Conservation (phyloP, 2,329 filamentous ascomycete genomes). For the Domatiomyces globalis region DNA sequence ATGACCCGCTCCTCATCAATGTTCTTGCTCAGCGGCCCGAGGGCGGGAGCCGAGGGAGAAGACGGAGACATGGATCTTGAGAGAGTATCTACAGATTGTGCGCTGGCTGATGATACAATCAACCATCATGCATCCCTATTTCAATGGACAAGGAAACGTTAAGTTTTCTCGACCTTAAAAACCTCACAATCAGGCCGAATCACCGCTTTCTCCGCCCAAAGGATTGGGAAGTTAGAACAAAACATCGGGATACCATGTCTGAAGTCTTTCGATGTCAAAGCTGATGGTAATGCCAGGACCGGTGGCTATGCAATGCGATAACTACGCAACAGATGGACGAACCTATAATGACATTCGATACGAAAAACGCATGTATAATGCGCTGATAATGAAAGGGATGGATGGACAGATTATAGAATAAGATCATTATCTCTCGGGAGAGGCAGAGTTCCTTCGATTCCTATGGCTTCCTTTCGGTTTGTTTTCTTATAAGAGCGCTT, state of each 20-base stretch:
- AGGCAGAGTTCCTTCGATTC: no score
- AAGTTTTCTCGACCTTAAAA: not conserved
- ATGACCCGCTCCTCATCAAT: conserved; percentile 65
- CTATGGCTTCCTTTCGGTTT: no score
- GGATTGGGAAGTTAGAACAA: not conserved
- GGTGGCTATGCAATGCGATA: no score
- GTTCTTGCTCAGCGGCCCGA: conserved; percentile 77
- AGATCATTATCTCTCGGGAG: no score
- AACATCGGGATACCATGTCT: not conserved
- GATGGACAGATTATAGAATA: no score
- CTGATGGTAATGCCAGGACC: no score
- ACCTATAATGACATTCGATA: no score
- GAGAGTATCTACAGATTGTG: not conserved
- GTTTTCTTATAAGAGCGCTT: no score
- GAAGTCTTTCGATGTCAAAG: no score
- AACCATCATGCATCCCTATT: not conserved
- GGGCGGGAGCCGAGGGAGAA: conserved; percentile 64
- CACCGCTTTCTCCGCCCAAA: not conserved
- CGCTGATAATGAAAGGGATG: no score
- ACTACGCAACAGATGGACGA: no score
- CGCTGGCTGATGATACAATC: not conserved
- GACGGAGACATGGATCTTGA: conserved; percentile 40
- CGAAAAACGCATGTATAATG: no score
- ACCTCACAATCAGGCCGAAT: not conserved
- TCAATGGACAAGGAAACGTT: not conserved